These are phyloP conservation scores for Podaxis pistillaris DNA, from an alignment of 768 basidiomycete species.

Conservation along the genomic window DNA sequence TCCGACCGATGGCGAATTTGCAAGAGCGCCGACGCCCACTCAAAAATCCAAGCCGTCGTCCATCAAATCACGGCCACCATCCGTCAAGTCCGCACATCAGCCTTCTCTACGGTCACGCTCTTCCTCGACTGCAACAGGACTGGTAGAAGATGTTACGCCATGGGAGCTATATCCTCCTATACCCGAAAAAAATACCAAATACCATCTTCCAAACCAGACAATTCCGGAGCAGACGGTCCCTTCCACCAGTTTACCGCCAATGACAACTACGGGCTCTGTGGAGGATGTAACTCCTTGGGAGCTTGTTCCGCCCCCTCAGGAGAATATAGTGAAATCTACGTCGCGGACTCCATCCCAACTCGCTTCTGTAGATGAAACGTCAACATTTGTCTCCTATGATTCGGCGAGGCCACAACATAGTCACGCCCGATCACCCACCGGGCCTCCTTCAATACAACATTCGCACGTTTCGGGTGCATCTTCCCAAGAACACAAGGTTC, in stretches of 20 bases:
- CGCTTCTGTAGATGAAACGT: conserved; percentile 4
- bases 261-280: conserved; percentile 14
- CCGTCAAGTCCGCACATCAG: conserved; percentile 9
- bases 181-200: conserved; percentile 11
- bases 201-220: conserved; percentile 2
- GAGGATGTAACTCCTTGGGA: conserved; percentile 27
- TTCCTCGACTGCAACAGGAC: conserved; percentile 24
- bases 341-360: conserved; percentile 8
- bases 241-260: conserved; percentile 4
- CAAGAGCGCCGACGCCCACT: conserved; percentile 14
- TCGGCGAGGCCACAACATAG: conserved; percentile 9
- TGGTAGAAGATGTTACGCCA: conserved; percentile 28
- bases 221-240: conserved; percentile 8
- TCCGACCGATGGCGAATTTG: conserved; percentile 3
- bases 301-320: conserved; percentile 16
- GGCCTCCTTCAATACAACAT: conserved; percentile 7
- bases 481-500: conserved; percentile 12
- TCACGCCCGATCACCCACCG: conserved; percentile 4
- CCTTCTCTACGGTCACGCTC: conserved; percentile 18
- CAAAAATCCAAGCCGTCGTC: conserved; percentile 18
- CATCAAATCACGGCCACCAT: conserved; percentile 8
- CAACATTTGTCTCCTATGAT: conserved; percentile 6
- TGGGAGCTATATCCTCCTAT: conserved; percentile 33
- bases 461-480: conserved; percentile 7
- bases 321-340: not conserved